Evolutionary conservation across 2,329 filamentous ascomycete genomes (phyloP), one percentile per base, ranked within the genome.

Genomic region (Harringtonia aguacate): DNA sequence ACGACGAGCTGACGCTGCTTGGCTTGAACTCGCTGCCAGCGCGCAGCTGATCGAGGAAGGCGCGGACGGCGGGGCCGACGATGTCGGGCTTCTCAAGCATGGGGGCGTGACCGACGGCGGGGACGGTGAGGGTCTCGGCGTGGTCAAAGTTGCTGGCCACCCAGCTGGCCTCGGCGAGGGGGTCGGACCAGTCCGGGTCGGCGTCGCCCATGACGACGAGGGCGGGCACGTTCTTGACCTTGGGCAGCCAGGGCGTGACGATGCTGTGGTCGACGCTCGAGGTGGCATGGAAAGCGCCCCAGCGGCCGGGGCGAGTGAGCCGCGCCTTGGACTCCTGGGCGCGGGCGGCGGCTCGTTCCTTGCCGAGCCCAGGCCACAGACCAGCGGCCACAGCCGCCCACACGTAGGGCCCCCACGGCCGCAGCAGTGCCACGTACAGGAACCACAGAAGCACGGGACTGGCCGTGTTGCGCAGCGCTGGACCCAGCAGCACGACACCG

Each of bases 181-280:
- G 52, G 20, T 48, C 33, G 24, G 22, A 36, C 49, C 49, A 53
- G 48, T 53, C 52, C 7, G 52, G 52, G 45, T 53, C 52, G 28
- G 46, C 41, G 34, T 48, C 49, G 38, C 52, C 52, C 13, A 53
- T 38, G 13, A 53, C 52, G 8, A 52, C 49, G 9, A 53, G 50
- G 15, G 45, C 49, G 27, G 48, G 47, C 34, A 41, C n/a, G 21
- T 4, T 3, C 4, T 27, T 31, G 24, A 43, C 41, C 33, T 39
- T 35, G 24, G 36, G 8, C 17, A 52, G 34, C 31, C 29, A 48
- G 8, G 46, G 46, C 14, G 41, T 28, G 12, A 51, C 52, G 6
- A 41, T 40, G 40, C 24, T 17, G 46, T 52, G 47, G 36, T 53
- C 41, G 13, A 43, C 31, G 8, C 39, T 18, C 14, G 42, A 31